Base-by-base conservation (phyloP, 2,329 filamentous ascomycete genomes). In the Akanthomyces muscarius region DNA sequence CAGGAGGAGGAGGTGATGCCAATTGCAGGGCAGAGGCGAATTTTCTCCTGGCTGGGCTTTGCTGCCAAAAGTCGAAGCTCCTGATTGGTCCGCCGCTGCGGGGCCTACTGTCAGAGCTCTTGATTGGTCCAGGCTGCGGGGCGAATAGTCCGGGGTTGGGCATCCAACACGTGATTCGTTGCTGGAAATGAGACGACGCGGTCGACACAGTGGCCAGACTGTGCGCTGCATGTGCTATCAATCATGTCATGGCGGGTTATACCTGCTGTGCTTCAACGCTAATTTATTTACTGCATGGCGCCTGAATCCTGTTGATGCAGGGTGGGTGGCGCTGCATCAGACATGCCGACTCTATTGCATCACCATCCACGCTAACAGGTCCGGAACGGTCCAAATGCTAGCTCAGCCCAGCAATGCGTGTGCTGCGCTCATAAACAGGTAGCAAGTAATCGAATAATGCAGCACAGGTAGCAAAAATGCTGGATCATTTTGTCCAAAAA, bases 81-180 rank as follows among this genome's bases (percentile, higher is more conserved):
- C 23, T 59, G 56, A 50, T 57, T 57, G 54, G 54, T 36, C 18
- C 2, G 21, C 6, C 2, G n/a, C 33, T 55, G 60, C 52, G 41
- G 25, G 57, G 33, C 61, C 50, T 62, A 10, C 50, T 55, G 8
- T n/a, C 16, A 44, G 61, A 66, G 64, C 60, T 63, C 63, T 42
- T 73, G 70, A 76, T 76, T 76, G 74, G 74, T 38, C 60, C 6
- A 14, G 36, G 28, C 56, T 71, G 73, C 69, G 73, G 73, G 73
- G 70, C 60, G 55, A 44, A 57, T 6, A 44, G 51, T 64, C 63
- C 61, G 58, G 69, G 63, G 65, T 64, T 52, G 41, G 52, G 53
- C 4, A 55, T 38, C 44, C 44, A 30, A 50, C 42, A 62, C 65
- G 65, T 66, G 63, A 66, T 63, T 55, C 48, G 53, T 56, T 25